Evolutionary conservation across 2,329 filamentous ascomycete species (phyloP), one percentile per base, ranked within the genome.

Genomic region (Aureobasidium leucospermi): DNA sequence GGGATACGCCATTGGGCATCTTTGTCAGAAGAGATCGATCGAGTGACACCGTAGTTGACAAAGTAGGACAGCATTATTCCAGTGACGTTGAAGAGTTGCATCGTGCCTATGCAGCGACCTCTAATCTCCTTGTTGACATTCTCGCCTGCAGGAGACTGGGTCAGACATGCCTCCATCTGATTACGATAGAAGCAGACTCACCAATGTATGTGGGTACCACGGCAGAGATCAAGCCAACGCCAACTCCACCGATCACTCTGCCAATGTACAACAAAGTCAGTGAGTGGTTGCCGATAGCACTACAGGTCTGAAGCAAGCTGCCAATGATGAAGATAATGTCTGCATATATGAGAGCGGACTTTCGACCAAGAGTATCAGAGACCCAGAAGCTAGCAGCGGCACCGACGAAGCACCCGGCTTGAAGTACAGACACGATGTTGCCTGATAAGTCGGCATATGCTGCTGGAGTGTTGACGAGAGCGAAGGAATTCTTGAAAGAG

Each of bases 1-100:
- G 79, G 79, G 4, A 81, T 70, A 7, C 79, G 75, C 79, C 79
- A 82, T 67, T 81, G 80, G n/a, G 71, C 73, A 2, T 77, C 74
- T 39, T 73, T 72, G 4, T 73, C 68, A 10, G 67, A 60, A n/a
- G 69, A 71, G 56, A 81, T 74, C 51, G 76, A 73, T 29, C 75
- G 68, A 19, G 73, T 68, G 47, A 80, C 78, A 38, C 79, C 78
- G 62, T 80, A 81, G 66, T 81, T 79, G 58, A 81, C 74, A 69
- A 79, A 81, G 70, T 80, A 81, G 38, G 75, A 75, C 16, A 80
- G 67, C 53, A 77, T 79, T 23, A 79, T 79, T 11, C 75, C 75
- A 0, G 74, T 75, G 23, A 76, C 74, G 63, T 69, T 69, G 61
- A 69, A 69, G 13, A 69, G 51, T 48, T 69, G 67, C 67, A 68